Percentiles rank a stretch among this genome's conserved stretches.
Evolutionary conservation across 805 yeast genomes (phyloP).

Genomic region (Saturnispora besseyi): DNA sequence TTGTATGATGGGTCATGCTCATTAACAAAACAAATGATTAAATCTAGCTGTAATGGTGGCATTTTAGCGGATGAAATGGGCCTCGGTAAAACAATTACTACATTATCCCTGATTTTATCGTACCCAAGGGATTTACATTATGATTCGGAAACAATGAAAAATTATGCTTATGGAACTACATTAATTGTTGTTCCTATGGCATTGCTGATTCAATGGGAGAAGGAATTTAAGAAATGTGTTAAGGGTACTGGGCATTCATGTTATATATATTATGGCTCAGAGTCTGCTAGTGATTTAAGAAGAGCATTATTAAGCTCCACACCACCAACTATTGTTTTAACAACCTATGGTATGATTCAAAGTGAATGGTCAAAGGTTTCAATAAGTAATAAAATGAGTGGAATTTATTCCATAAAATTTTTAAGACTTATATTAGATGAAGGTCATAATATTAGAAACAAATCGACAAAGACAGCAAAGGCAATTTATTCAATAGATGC

Average conservation of each 20-base stretch:
- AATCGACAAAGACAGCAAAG: slow-evolving; percentile 68
- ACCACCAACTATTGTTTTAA: slow-evolving; percentile 64
- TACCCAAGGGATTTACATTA: slow-evolving; percentile 42
- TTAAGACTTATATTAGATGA: slow-evolving; percentile 72
- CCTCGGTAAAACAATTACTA: slow-evolving; percentile 83
- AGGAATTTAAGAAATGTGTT: slow-evolving; percentile 59
- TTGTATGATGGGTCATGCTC: slow-evolving; percentile 75
- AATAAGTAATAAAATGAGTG: slow-evolving; percentile 28
- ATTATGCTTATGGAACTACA: slow-evolving; percentile 64
- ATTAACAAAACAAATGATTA: slow-evolving; percentile 53
- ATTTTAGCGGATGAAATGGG: slow-evolving; percentile 97
- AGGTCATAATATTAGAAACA: slow-evolving; percentile 81
- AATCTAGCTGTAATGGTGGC: slow-evolving; percentile 64
- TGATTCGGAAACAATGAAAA: slow-evolving; percentile 15
- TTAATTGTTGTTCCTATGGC: slow-evolving; percentile 87
- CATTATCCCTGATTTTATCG: slow-evolving; percentile 62
- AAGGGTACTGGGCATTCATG: slow-evolving; percentile 32
- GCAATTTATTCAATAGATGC: slow-evolving; percentile 62
- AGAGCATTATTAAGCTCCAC: slow-evolving; percentile 33
- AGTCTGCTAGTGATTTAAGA: slow-evolving; percentile 41
- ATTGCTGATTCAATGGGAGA: slow-evolving; percentile 82
- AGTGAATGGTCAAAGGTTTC: slow-evolving; percentile 55
- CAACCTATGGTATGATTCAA: slow-evolving; percentile 82
- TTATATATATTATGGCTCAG: slow-evolving; percentile 70
- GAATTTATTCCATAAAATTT: slow-evolving; percentile 64